Evolutionary conservation across 371 early-diverging fungal genomes (phyloP), one percentile per base, ranked within the genome.

Genomic region (Apophysomyces elegans): DNA sequence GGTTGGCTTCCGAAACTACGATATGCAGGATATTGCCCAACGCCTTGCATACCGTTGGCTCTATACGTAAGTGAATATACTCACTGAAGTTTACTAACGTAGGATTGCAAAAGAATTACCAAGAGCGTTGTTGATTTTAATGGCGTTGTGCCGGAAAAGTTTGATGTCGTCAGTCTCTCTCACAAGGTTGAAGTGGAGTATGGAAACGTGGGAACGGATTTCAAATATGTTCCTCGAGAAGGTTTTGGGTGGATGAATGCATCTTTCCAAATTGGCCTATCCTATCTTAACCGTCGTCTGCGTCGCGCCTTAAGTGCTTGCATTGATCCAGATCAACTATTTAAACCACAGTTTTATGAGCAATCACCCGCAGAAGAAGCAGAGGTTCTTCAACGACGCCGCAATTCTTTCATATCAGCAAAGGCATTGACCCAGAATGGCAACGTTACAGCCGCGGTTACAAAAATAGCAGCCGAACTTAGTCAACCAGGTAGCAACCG

Each of bases 211-310:
- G 98, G 98, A 3, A 82, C 87, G 0, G 97, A 96, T 71, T 96
- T 96, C 81, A 92, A 95, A 75, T 91, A 84, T 69, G 90, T 97
- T 37, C 91, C 94, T 0, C 81, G 92, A 7, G 96, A 96, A 83
- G 98, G 98, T 1, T 97, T 97, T 77, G 98, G 96, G 4, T 97
- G 98, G 98, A 96, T 97, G 96, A 97, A 97, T 71, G 91, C 96
- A 4, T 88, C 88, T 3, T 92, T 88, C 74, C 88, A 93, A 81
- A 87, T 95, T 5, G 96, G 96, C 5, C 71, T 95, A 13, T 79
- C 79, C 1, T 90, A 92, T 63, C 73, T 96, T 57, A 90, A 81
- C 8, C 68, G 74, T 6, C 84, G 84, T 54, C 76, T 90, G 79
- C 77, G 87, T 7, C 78, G 96, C 13, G 93, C 93, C 0, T 71